Evolutionary conservation across 1,284 basidiomycete species (phyloP).

Genomic region (Erythrobasidium hasegawianum): DNA sequence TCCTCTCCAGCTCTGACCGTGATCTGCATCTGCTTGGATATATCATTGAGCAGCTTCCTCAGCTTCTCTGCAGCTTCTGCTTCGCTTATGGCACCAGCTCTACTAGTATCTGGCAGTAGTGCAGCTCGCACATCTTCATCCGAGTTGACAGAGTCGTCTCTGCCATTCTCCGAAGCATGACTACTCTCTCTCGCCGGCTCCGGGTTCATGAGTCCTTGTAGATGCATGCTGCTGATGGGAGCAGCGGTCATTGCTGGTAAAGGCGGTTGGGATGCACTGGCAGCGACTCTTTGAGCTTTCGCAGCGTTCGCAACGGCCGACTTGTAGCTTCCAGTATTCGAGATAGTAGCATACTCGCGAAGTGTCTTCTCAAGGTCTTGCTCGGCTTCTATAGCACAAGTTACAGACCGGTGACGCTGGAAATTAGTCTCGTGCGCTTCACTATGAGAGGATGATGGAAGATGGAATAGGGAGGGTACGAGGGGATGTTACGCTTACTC

Average conservation of each 20-base stretch:
- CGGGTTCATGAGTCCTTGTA: too few relatives aligned
- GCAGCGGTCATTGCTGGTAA: background rate
- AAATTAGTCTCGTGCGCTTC: background rate
- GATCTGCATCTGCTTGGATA: constrained; percentile 12
- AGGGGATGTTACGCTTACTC: background rate
- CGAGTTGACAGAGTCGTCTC: background rate
- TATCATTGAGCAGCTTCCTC: constrained; percentile 10
- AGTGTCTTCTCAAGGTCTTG: background rate
- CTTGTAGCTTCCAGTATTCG: background rate
- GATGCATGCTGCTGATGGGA: background rate
- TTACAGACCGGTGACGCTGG: background rate
- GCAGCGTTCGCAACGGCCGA: background rate
- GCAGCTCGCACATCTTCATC: constrained; percentile 2
- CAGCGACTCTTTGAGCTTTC: constrained; percentile 38
- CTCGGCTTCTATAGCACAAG: background rate
- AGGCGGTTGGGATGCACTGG: background rate
- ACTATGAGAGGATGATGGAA: background rate
- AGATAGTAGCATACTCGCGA: constrained; percentile 4
- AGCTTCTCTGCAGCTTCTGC: constrained; percentile 12
- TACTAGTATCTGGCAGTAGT: background rate
- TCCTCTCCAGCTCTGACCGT: constrained; percentile 38
- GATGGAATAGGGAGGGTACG: background rate
- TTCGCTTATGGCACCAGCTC: background rate
- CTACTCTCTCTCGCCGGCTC: background rate
- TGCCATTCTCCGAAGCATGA: background rate